Conservation (phyloP, 805 yeast species). For the Candida sphagnicola region DNA sequence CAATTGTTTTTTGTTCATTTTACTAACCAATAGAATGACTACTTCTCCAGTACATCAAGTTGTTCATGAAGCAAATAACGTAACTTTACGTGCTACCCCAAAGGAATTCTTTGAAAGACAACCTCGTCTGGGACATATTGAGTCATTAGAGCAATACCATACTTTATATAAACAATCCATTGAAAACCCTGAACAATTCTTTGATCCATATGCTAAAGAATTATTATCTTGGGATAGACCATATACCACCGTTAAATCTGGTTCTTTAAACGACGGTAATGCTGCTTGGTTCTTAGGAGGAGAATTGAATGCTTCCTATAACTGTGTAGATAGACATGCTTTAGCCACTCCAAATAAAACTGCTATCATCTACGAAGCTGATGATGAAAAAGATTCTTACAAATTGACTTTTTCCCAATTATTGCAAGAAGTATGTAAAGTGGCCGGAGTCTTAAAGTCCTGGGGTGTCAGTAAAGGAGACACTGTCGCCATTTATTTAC, state of each 20-base stretch:
- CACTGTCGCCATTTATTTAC: conserved; percentile 81
- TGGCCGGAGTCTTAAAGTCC: conserved; percentile 62
- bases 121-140: conserved; percentile 58
- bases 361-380: conserved; percentile 80
- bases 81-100: conserved; percentile 49
- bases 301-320: conserved; percentile 73
- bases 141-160: conserved; percentile 63
- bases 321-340: conserved; percentile 83
- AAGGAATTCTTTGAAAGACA: conserved; percentile 52
- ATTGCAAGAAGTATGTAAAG: conserved; percentile 63
- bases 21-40: conserved; percentile 16
- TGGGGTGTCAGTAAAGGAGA: conserved; percentile 79
- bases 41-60: conserved; percentile 34
- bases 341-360: conserved; percentile 63
- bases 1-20: too few species aligned
- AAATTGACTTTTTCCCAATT: conserved; percentile 68
- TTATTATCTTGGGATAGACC: conserved; percentile 77
- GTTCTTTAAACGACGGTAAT: conserved; percentile 53
- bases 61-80: conserved; percentile 60
- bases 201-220: conserved; percentile 71
- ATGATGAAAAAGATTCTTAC: conserved; percentile 63
- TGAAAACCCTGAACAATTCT: conserved; percentile 74
- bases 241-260: conserved; percentile 61
- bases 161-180: conserved; percentile 70
- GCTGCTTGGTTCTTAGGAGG: conserved; percentile 79